Evolutionary conservation across 768 basidiomycete species (phyloP).

Genomic region (Leccinum broughii): DNA sequence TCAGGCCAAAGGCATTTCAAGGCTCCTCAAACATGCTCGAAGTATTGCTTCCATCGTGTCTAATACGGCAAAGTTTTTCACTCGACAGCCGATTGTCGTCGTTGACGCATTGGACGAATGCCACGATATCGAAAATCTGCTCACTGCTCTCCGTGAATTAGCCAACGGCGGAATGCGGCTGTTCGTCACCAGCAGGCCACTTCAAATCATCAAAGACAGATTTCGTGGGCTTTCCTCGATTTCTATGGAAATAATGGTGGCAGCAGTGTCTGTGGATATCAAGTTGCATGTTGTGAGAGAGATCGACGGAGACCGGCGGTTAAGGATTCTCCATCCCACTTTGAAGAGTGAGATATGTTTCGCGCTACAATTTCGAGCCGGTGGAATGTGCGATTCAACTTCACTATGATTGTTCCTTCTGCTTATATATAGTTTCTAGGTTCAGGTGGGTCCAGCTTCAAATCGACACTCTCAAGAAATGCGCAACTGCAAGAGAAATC

Average conservation of each 20-base stretch:
- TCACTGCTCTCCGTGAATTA: slow-evolving; percentile 3
- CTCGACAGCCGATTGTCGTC: slow-evolving; percentile 7
- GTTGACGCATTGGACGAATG: slow-evolving; percentile 25
- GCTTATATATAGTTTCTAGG: too few relatives aligned
- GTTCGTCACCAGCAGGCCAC: slow-evolving; percentile 15
- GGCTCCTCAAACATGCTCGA: neutral
- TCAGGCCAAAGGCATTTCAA: too few relatives aligned
- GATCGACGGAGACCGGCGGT: too few relatives aligned
- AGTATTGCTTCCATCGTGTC: neutral
- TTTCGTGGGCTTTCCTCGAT: slow-evolving; percentile 6
- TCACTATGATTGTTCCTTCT: too few relatives aligned
- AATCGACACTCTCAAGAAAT: too few relatives aligned
- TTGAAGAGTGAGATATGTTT: too few relatives aligned
- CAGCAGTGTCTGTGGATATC: slow-evolving; percentile 10
- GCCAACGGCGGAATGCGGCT: neutral
- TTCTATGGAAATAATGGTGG: slow-evolving; percentile 4
- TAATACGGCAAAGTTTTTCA: neutral
- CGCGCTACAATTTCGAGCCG: too few relatives aligned
- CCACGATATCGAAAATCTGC: neutral
- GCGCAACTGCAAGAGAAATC: too few relatives aligned
- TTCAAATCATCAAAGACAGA: slow-evolving; percentile 7
- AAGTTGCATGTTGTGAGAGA: too few relatives aligned
- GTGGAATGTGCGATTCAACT: too few relatives aligned
- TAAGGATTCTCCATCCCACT: too few relatives aligned
- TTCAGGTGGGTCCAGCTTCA: too few relatives aligned